phyloP scores from a whole-genome alignment of 768 basidiomycete genomes.

The Fistulinella prunicolor region DNA sequence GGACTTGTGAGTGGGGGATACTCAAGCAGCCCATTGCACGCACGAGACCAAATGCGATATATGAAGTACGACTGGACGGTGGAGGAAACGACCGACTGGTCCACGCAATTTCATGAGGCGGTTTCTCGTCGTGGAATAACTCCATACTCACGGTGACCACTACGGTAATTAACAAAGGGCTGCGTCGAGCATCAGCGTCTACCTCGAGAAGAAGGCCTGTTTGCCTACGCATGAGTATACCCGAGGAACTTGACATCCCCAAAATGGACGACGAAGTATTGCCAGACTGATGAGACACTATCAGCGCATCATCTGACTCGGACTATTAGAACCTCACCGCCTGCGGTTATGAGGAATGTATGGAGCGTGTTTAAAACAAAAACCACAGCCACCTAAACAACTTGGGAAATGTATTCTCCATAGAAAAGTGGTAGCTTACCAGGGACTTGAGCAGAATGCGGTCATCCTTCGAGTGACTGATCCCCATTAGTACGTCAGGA shows the following conservation, averaged over 20 bases:
- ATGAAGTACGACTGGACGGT: conserved; percentile 27
- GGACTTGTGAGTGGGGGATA: background rate
- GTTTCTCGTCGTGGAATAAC: background rate
- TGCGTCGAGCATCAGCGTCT: conserved; percentile 10
- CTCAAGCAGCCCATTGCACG: conserved; percentile 4
- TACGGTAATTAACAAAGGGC: conserved; percentile 21
- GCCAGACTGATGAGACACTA: conserved; percentile 15
- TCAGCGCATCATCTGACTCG: conserved; percentile 1
- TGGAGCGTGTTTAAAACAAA: conserved; percentile 20
- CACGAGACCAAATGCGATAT: conserved; percentile 24
- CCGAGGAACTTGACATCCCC: conserved; percentile 14
- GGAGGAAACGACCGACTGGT: conserved; percentile 18
- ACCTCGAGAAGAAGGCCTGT: conserved; percentile 4
- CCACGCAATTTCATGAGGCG: conserved; percentile 13
- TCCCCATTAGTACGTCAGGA: conserved; percentile 3
- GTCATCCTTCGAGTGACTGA: conserved; percentile 17
- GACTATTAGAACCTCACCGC: conserved; percentile 11
- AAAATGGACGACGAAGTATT: conserved; percentile 22
- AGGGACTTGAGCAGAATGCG: conserved; percentile 11
- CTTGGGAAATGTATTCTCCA: background rate
- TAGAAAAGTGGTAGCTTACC: conserved; percentile 3
- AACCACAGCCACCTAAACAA: conserved; percentile 19
- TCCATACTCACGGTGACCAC: conserved; percentile 18
- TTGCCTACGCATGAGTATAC: conserved; percentile 19
- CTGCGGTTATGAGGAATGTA: conserved; percentile 13